Evolutionary conservation across 73 alveolate genomes (phyloP), one percentile per base, ranked within the genome.

Genomic region (Diophrys sp.): DNA sequence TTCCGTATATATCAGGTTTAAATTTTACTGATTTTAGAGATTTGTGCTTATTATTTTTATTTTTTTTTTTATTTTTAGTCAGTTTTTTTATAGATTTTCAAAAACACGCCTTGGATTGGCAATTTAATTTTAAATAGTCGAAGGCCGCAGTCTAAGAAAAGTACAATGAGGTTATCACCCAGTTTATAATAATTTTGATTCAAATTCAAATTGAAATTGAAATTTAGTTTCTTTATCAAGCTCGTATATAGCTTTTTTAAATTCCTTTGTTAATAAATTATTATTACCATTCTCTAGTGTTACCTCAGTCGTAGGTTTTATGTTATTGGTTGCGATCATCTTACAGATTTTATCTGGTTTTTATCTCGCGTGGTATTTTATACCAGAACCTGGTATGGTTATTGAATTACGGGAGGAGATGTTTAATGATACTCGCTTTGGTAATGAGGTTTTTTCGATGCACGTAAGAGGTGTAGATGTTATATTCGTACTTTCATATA

Each of bases 321-420:
- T 77, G 85, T 75, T 77, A 26, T 67, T 77, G 27, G 28, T 77
- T 28, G 85, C 79, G 62, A 77, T 77, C 29, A 75, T 77, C 23
- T 2, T 67, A 11, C 85, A 77, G 33, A 26, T 77, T 14, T 28
- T 77, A n/a, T 77, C 85, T 24, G 85, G 85, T 29, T 77, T 77
- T 68, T 77, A 28, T 77, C 67, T 77, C 27, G 85, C 78, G 1
- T 77, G 85, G 67, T 77, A 77, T 33, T 77, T 55, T 33, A 77
- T 77, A 23, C 85, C 85, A 27, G 85, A 77, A 68, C 85, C 85
- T 23, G 85, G 85, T 23, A n/a, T 77, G 28, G 85, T 77, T 28
- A 30, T 77, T 2, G 85, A 77, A 33, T 69, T 77, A 67, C 29
- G 85, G 29, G 85, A 77, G 44, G 85, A 77, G 71, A 77, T 77